Conservation (phyloP, 768 basidiomycete species). For the Melanogaster broomeanus region DNA sequence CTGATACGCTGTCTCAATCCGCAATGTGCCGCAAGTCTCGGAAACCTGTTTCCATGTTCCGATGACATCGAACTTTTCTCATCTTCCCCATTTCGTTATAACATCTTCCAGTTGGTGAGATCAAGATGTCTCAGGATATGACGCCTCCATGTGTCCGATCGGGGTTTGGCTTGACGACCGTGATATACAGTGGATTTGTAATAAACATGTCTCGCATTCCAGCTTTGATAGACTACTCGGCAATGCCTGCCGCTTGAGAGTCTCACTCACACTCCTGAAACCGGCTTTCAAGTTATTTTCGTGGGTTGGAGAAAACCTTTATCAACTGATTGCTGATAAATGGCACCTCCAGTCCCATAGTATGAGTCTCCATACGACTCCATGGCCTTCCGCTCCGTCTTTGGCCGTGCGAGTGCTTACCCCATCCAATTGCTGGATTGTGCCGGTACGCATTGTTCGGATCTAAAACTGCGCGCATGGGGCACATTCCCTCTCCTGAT, state of each 20-base stretch:
- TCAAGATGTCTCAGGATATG: not conserved
- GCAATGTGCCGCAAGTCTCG: not conserved
- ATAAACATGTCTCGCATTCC: too few relatives aligned
- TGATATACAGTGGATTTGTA: too few relatives aligned
- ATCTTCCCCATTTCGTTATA: not conserved
- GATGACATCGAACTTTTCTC: not conserved
- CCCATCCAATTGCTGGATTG: not conserved
- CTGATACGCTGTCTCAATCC: not conserved
- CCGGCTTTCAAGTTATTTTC: conserved; percentile 7
- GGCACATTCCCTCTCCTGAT: not conserved
- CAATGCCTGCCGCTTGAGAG: not conserved
- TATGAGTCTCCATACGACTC: not conserved
- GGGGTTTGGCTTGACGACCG: not conserved
- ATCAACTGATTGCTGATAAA: not conserved
- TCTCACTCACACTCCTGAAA: not conserved
- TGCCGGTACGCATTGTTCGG: not conserved
- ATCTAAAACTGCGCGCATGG: not conserved
- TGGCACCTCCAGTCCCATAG: not conserved
- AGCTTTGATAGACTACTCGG: conserved; percentile 10
- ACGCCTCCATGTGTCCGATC: not conserved
- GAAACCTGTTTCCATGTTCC: conserved; percentile 4
- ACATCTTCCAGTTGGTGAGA: not conserved
- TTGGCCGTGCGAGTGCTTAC: not conserved
- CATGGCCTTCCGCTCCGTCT: not conserved
- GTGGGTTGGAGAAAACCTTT: not conserved